These are phyloP conservation scores for Vitis vinifera DNA, from an alignment of 164 flowering plant genomes.

Conservation along the genomic window DNA sequence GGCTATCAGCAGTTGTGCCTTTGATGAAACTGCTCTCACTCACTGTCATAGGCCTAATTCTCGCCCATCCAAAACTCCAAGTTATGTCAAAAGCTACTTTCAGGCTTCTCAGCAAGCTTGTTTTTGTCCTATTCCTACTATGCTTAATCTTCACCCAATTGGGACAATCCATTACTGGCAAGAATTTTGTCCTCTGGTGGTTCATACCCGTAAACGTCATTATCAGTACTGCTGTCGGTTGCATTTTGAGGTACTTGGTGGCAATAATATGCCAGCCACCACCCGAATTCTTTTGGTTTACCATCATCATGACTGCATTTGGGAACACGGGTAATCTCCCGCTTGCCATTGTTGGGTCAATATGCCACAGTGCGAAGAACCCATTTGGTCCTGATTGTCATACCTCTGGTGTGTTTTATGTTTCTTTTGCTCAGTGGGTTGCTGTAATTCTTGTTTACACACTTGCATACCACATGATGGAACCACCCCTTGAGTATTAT, in stretches of 20 bases:
- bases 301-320: slow-evolving; percentile 63
- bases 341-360: slow-evolving; percentile 54
- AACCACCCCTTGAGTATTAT: slow-evolving; percentile 64
- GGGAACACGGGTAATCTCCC: slow-evolving; percentile 74
- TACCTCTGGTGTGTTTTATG: slow-evolving; percentile 52
- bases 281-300: slow-evolving; percentile 46
- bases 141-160: slow-evolving; percentile 59
- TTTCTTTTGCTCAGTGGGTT: slow-evolving; percentile 73
- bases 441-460: slow-evolving; percentile 69
- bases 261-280: slow-evolving; percentile 58
- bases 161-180: slow-evolving; percentile 48
- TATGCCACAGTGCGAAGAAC: slow-evolving; percentile 44
- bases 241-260: slow-evolving; percentile 57
- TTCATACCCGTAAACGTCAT: slow-evolving; percentile 70
- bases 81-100: slow-evolving; percentile 59
- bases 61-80: slow-evolving; percentile 44
- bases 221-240: slow-evolving; percentile 51
- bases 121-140: slow-evolving; percentile 65
- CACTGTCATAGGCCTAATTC: slow-evolving; percentile 52
- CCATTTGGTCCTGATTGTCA: slow-evolving; percentile 59
- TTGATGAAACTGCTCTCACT: slow-evolving; percentile 56
- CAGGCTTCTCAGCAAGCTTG: slow-evolving; percentile 69
- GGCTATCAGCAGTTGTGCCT: slow-evolving; percentile 48
- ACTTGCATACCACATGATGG: slow-evolving; percentile 80
- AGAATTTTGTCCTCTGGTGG: slow-evolving; percentile 59